These are phyloP conservation scores for Cadophora luteo-olivacea DNA, from an alignment of 2,329 filamentous ascomycete species.

Conservation along the genomic window DNA sequence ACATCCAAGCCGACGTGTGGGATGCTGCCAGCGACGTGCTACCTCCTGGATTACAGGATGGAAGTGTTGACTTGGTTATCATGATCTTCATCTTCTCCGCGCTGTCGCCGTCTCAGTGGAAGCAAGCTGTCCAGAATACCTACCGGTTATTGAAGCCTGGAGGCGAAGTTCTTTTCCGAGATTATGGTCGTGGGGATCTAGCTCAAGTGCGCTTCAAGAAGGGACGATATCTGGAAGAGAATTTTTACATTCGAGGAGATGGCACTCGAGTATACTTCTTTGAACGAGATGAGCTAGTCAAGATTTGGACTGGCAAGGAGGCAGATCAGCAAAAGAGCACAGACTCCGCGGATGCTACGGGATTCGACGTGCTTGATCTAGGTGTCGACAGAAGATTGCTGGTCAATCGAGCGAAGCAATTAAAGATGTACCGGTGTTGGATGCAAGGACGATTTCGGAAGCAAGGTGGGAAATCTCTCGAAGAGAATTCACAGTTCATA, in stretches of 20 bases:
- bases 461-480: slow-evolving; percentile 26
- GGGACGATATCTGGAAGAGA: slow-evolving; percentile 90
- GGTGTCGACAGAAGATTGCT: slow-evolving; percentile 88
- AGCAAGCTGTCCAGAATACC: slow-evolving; percentile 80
- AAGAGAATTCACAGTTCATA: background rate
- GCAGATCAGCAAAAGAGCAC: slow-evolving; percentile 21
- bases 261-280: slow-evolving; percentile 98
- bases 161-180: slow-evolving; percentile 92
- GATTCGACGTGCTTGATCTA: slow-evolving; percentile 77
- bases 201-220: slow-evolving; percentile 98
- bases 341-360: slow-evolving; percentile 28
- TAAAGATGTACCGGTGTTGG: slow-evolving; percentile 99
- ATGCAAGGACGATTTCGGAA: slow-evolving; percentile 84
- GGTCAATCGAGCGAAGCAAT: slow-evolving; percentile 85
- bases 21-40: slow-evolving; percentile 78
- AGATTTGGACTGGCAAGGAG: slow-evolving; percentile 72
- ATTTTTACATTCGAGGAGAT: slow-evolving; percentile 96
- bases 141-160: slow-evolving; percentile 86
- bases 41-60: slow-evolving; percentile 77
- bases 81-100: slow-evolving; percentile 99
- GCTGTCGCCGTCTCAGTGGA: slow-evolving; percentile 84
- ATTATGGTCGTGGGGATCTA: slow-evolving; percentile 94
- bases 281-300: slow-evolving; percentile 79
- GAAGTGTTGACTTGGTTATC: slow-evolving; percentile 88
- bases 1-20: slow-evolving; percentile 93